phyloP scores from a whole-genome alignment of 2,329 filamentous ascomycete genomes.

The Fusarium aywerte region DNA sequence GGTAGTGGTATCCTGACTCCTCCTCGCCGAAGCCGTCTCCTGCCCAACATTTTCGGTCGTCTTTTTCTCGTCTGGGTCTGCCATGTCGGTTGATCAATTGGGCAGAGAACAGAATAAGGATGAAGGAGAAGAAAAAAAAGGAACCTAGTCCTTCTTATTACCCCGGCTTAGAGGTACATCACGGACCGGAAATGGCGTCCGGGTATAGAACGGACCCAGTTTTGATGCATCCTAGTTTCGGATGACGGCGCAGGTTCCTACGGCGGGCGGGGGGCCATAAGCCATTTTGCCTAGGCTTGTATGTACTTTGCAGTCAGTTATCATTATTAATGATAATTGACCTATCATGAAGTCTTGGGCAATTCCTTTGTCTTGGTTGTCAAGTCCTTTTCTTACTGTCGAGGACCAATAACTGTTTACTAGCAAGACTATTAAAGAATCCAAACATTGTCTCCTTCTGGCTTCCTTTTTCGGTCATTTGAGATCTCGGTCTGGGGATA shows the following conservation, averaged over 20 bases:
- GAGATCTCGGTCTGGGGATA: constrained; percentile 25
- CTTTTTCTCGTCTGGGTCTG: constrained; percentile 39
- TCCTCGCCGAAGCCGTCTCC: constrained; percentile 17
- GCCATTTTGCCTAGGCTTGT: constrained; percentile 3
- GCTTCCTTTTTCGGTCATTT: constrained; percentile 5
- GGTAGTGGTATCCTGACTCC: constrained; percentile 36
- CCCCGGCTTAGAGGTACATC: constrained; percentile 23
- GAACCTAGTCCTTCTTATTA: constrained; percentile 28
- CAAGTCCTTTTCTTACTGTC: neutral
- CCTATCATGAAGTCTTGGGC: neutral
- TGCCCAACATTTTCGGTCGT: constrained; percentile 10
- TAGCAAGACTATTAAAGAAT: too few species aligned
- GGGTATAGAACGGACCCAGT: constrained; percentile 35
- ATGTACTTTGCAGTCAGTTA: neutral
- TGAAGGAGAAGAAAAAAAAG: constrained; percentile 21
- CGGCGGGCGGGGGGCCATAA: constrained; percentile 12
- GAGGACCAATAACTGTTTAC: neutral
- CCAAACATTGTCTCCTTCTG: neutral
- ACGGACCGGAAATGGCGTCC: constrained; percentile 38
- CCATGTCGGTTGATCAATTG: constrained; percentile 14
- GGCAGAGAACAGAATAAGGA: neutral
- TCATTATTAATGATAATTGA: neutral
- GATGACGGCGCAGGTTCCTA: constrained; percentile 33
- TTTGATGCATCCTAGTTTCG: constrained; percentile 28
- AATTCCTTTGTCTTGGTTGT: too few species aligned